A percentile compares a stretch with the other conserved stretches of the same genome.
Conservation (phyloP, 2,329 filamentous ascomycete species). For the Furcasterigmium furcatum region DNA sequence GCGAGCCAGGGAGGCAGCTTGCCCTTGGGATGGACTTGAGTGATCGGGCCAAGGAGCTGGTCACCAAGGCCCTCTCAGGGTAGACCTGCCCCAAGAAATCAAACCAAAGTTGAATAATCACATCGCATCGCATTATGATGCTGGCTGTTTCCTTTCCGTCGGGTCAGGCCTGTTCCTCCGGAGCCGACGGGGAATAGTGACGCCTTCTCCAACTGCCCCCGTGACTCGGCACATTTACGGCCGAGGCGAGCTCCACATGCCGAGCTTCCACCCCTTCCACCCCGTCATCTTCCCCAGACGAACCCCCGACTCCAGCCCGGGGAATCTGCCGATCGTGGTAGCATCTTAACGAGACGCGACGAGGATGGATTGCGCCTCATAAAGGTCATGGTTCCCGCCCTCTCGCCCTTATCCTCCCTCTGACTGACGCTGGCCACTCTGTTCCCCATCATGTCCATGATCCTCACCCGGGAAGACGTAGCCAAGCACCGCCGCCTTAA, state of each 20-base stretch:
- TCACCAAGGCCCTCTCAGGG: conserved; percentile 57
- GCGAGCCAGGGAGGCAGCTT: conserved; percentile 55
- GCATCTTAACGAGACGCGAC: too few relatives aligned
- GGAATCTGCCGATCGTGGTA: not conserved
- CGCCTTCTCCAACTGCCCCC: not conserved
- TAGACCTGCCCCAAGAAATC: not conserved
- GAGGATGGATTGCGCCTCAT: too few relatives aligned
- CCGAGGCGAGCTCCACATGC: not conserved
- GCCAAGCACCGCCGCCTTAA: conserved; percentile 39
- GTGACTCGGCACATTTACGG: conserved; percentile 2
- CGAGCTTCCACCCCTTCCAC: not conserved
- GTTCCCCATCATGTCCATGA: not conserved
- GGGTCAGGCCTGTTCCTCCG: too few relatives aligned
- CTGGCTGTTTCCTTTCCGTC: too few relatives aligned
- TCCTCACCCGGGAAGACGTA: conserved; percentile 39
- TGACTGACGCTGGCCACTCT: not conserved
- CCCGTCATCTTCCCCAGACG: not conserved
- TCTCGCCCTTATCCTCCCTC: not conserved
- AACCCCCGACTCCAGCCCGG: not conserved
- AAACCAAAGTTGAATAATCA: too few relatives aligned
- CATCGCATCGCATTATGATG: too few relatives aligned
- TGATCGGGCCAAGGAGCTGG: conserved; percentile 57
- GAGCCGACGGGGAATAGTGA: not conserved
- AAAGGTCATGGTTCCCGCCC: too few relatives aligned
- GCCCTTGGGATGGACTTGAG: conserved; percentile 66